Percentiles rank a stretch among this genome's conserved stretches.
phyloP scores from a whole-genome alignment of 768 basidiomycete species.

The Cubamyces lactineus region DNA sequence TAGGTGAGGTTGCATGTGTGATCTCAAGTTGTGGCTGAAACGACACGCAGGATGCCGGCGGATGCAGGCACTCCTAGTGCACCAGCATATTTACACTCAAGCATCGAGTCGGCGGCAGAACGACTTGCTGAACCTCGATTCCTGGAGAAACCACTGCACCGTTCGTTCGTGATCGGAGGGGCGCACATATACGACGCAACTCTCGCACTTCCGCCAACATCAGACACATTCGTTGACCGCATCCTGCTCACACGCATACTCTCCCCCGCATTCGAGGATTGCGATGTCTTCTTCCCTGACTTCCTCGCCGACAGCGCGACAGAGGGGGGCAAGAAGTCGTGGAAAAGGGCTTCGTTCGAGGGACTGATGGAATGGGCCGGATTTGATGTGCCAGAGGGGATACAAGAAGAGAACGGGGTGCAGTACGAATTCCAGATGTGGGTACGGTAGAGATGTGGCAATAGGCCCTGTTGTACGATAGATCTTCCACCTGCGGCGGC shows the following conservation, averaged over 20 bases:
- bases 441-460: conserved; percentile 46
- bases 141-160: conserved; percentile 43
- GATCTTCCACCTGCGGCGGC: not conserved
- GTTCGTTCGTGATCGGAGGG: conserved; percentile 91
- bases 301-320: conserved; percentile 46
- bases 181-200: conserved; percentile 78
- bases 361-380: conserved; percentile 79
- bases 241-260: conserved; percentile 86
- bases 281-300: conserved; percentile 87
- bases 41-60: conserved; percentile 11
- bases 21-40: not conserved
- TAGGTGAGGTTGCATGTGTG: conserved; percentile 40
- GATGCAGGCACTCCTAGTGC: conserved; percentile 21
- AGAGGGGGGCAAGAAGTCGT: conserved; percentile 35
- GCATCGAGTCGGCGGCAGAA: conserved; percentile 47
- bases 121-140: conserved; percentile 32
- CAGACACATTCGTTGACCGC: conserved; percentile 62
- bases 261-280: conserved; percentile 73
- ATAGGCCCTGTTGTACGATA: conserved; percentile 1
- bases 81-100: conserved; percentile 41
- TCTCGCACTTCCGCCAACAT: conserved; percentile 46
- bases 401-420: conserved; percentile 81
- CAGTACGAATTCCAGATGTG: conserved; percentile 97
- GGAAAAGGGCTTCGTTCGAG: conserved; percentile 62
- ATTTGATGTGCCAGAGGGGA: conserved; percentile 73